These are phyloP conservation scores for Primulina eburnea DNA, from an alignment of 257 asterid genomes.

Conservation along the genomic window DNA sequence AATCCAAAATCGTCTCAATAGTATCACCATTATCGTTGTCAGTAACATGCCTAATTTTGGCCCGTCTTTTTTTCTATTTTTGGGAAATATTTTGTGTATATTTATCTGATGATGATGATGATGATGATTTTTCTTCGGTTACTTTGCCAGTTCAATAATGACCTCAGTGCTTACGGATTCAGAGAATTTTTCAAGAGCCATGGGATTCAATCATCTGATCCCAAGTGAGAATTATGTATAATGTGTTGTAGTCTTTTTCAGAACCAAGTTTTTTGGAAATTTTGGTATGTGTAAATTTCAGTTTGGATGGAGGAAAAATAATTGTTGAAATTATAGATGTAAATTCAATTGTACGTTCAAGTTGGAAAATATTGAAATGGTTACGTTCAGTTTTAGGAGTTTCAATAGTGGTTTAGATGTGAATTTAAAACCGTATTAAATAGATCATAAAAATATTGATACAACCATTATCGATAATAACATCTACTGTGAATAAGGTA, in stretches of 20 bases:
- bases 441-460: too few species aligned
- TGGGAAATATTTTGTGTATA: neutral
- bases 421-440: too few species aligned
- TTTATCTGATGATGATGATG: neutral
- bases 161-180: conserved; percentile 73
- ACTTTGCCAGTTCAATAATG: conserved; percentile 64
- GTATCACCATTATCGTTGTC: neutral
- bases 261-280: neutral
- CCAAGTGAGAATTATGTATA: conserved; percentile 23
- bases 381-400: neutral
- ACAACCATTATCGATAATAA: too few species aligned
- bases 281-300: neutral
- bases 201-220: conserved; percentile 45
- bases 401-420: neutral
- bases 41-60: neutral
- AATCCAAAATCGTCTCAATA: neutral
- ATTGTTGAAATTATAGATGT: neutral
- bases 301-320: neutral
- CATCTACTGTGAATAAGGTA: too few species aligned
- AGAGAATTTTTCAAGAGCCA: conserved; percentile 85
- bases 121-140: conserved; percentile 4
- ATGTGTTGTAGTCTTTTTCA: neutral
- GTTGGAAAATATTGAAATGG: too few species aligned
- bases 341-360: too few species aligned
- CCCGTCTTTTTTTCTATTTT: neutral